These are phyloP conservation scores for Lycium barbarum DNA, from an alignment of 257 asterid genomes.

Conservation along the genomic window DNA sequence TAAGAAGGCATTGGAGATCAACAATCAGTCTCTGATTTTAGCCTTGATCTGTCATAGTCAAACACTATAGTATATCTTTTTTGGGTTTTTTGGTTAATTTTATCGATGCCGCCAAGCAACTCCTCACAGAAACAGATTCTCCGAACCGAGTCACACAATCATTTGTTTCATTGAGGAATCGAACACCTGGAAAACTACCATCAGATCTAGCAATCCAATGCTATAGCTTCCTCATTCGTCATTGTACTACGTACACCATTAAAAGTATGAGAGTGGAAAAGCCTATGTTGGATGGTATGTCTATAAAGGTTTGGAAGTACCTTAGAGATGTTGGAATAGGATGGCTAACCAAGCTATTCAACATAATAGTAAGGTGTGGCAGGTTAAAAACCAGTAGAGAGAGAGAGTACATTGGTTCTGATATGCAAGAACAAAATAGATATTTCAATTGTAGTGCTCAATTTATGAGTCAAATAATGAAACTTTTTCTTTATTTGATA, in stretches of 20 bases:
- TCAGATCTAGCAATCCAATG: background rate
- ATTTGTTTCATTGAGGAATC: background rate
- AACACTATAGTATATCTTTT: background rate
- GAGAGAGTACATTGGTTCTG: background rate
- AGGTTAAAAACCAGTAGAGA: background rate
- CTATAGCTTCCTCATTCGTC: constrained; percentile 1
- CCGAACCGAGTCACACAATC: background rate
- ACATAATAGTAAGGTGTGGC: background rate
- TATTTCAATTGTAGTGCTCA: background rate
- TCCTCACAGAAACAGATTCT: background rate
- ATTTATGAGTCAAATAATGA: background rate
- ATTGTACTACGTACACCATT: background rate
- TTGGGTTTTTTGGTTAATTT: constrained; percentile 6
- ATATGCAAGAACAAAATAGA: constrained; percentile 11
- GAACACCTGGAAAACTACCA: background rate
- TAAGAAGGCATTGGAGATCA: background rate
- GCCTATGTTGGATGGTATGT: no score
- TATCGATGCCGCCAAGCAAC: background rate
- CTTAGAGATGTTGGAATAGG: no score
- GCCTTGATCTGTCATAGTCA: constrained; percentile 18
- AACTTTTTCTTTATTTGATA: no score
- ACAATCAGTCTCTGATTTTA: background rate
- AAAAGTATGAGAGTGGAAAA: no score
- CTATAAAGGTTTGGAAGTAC: no score
- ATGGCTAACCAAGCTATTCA: background rate